These are phyloP conservation scores for Vanrija sp. DNA, from an alignment of 1,284 basidiomycete species.

Conservation along the genomic window DNA sequence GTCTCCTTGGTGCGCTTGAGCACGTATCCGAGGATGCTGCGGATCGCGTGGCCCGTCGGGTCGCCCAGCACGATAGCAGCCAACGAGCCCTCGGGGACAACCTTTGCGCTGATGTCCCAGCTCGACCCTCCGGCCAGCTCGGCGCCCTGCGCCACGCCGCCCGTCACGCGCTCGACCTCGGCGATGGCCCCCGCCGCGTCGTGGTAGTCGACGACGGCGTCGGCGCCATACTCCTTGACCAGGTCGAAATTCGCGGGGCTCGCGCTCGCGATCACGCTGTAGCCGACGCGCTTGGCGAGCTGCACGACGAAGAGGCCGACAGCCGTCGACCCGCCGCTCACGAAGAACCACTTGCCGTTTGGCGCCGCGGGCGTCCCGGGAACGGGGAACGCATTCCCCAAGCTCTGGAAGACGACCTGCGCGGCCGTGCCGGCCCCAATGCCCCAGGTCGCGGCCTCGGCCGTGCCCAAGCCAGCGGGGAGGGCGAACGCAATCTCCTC, in stretches of 20 bases:
- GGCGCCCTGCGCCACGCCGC: constrained; percentile 15
- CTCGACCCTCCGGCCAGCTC: constrained; percentile 1
- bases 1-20: not conserved
- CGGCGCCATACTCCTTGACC: constrained; percentile 50
- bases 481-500: no score
- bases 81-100: not conserved
- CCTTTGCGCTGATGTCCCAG: not conserved
- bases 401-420: not conserved
- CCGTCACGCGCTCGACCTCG: constrained; percentile 27
- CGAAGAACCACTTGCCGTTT: constrained; percentile 30
- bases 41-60: not conserved
- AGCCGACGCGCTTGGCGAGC: constrained; percentile 49
- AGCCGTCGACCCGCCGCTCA: constrained; percentile 51
- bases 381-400: not conserved
- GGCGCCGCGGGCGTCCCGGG: not conserved
- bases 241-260: constrained; percentile 50
- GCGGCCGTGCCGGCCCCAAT: constrained; percentile 47
- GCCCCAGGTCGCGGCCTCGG: constrained; percentile 50
- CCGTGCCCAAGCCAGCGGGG: constrained; percentile 4
- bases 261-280: constrained; percentile 49
- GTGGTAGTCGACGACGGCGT: constrained; percentile 44
- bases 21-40: not conserved
- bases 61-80: not conserved
- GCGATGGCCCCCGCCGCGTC: constrained; percentile 19
- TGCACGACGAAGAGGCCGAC: constrained; percentile 53